Evolutionary conservation across 495 filamentous ascomycete species (phyloP).

Genomic region (Chaetomium fimeti): DNA sequence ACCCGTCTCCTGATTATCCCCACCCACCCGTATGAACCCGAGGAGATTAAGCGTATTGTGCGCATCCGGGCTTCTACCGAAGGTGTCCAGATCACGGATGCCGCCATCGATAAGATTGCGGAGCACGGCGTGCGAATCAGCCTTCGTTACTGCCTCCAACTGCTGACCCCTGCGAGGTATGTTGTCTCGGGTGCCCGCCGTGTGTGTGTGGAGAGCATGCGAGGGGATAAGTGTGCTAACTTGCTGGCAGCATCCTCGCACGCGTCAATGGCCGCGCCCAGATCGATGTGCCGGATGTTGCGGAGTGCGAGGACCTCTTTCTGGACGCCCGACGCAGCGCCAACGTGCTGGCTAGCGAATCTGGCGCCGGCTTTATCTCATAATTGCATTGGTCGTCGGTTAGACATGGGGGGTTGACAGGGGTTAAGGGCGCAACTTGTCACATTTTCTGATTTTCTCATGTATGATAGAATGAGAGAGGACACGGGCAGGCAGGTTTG

Average conservation of each 20-base stretch:
- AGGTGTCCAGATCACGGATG: slow-evolving; percentile 72
- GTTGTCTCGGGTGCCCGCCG: slow-evolving; percentile 24
- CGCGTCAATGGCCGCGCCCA: slow-evolving; percentile 65
- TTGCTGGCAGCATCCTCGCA: slow-evolving; percentile 50
- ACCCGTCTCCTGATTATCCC: slow-evolving; percentile 93
- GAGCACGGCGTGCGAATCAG: slow-evolving; percentile 83
- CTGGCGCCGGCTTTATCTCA: slow-evolving; percentile 60
- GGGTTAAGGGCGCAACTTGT: slow-evolving; percentile 34
- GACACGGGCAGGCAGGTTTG: slow-evolving; percentile 27
- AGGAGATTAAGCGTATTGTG: slow-evolving; percentile 89
- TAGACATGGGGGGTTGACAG: slow-evolving; percentile 6
- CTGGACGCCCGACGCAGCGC: slow-evolving; percentile 86
- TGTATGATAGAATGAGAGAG: slow-evolving; percentile 36
- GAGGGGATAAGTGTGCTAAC: slow-evolving; percentile 20
- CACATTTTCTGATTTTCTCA: slow-evolving; percentile 40
- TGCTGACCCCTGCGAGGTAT: slow-evolving; percentile 78
- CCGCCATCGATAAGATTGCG: slow-evolving; percentile 79
- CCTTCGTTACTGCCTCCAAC: slow-evolving; percentile 86
- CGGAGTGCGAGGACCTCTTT: slow-evolving; percentile 87
- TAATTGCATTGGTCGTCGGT: slow-evolving; percentile 32
- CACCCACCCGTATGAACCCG: slow-evolving; percentile 76
- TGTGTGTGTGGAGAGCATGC: slow-evolving; percentile 5
- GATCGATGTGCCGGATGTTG: slow-evolving; percentile 78
- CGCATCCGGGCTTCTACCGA: slow-evolving; percentile 78
- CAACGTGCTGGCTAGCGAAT: slow-evolving; percentile 61